Base-by-base conservation (phyloP, 257 asterid genomes). In the Fraxinus anomala region DNA sequence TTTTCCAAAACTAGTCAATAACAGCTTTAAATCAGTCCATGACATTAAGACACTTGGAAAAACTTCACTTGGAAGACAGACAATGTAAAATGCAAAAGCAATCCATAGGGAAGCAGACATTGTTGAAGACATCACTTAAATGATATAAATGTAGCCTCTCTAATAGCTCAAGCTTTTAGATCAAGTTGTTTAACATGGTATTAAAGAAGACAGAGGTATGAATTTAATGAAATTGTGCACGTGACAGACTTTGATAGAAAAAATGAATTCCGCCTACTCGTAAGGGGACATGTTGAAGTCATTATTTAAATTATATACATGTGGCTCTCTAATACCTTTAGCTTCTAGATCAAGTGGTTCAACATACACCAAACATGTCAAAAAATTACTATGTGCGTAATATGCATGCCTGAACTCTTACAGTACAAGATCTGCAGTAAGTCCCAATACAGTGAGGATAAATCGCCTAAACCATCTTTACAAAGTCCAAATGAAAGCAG, bases 21-120 rank as follows among this genome's bases (percentile, higher is more conserved):
- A 23, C 54, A 68, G 76, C 40, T 76, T 69, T 70, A 40, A 72
- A 75, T 61, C 80, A 76, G 79, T 36, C 72, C 28, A 74, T 54
- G 30, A 21, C 9, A 75, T 56, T 36, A 47, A 72, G 34, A 66
- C 40, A 47, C 49, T 30, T 14, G 3, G 1, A 33, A 73, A 54
- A 72, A 73, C 47, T 73, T 67, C 63, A 61, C 56, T 2, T 70
- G 23, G 26, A 24, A 3, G 56, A 49, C 59, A 77, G 44, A 39
- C 51, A 23, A 73, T n/a, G 59, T 12, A 79, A 68, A 36, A 54
- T 65, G 36, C 47, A 34, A 26, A 33, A 65, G 39, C 47, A 74
- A 73, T 67, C 66, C 69, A 77, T 26, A 61, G 78, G 30, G 34
- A 67, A 69, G 56, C 19, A 67, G 28, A 74, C 67, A 21, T 21